A percentile compares a stretch with the other conserved stretches of the same genome.
phyloP scores from a whole-genome alignment of 495 filamentous ascomycete species.

The Chaetomidium leptoderma region DNA sequence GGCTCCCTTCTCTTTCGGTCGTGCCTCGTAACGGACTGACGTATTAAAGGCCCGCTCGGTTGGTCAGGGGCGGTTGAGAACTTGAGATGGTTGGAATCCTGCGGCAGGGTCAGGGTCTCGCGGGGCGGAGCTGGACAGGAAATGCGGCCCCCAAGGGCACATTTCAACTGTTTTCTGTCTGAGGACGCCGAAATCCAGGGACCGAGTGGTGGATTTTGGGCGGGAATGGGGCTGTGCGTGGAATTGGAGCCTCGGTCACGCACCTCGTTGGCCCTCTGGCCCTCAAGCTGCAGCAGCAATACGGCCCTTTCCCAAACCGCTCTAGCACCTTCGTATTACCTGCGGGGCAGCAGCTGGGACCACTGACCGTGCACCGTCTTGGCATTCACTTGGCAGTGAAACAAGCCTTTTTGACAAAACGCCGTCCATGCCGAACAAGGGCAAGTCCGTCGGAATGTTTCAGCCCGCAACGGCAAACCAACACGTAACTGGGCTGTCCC shows the following conservation, averaged over 20 bases:
- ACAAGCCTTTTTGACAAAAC: slow-evolving; percentile 3
- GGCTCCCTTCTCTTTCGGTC: neutral
- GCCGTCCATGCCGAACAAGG: neutral
- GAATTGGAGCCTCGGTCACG: neutral
- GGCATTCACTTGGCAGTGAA: slow-evolving; percentile 6
- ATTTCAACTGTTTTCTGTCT: neutral
- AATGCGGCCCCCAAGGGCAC: neutral
- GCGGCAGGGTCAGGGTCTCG: neutral
- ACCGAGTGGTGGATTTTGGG: neutral
- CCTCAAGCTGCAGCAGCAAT: neutral
- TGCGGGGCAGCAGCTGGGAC: neutral
- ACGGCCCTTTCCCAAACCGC: neutral
- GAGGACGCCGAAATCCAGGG: neutral
- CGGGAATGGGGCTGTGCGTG: slow-evolving; percentile 4
- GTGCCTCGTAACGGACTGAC: slow-evolving; percentile 8
- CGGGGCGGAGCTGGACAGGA: neutral
- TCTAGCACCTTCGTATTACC: slow-evolving; percentile 6
- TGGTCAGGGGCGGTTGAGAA: neutral
- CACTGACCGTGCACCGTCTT: neutral
- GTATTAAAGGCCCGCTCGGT: slow-evolving; percentile 13
- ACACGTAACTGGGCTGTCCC: too few relatives aligned
- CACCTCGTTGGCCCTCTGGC: slow-evolving; percentile 4
- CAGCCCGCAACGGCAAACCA: neutral
- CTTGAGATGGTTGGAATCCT: neutral
- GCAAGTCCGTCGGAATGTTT: neutral